These are phyloP conservation scores for Colletotrichum karsti DNA, from an alignment of 2,329 filamentous ascomycete genomes.

Conservation along the genomic window DNA sequence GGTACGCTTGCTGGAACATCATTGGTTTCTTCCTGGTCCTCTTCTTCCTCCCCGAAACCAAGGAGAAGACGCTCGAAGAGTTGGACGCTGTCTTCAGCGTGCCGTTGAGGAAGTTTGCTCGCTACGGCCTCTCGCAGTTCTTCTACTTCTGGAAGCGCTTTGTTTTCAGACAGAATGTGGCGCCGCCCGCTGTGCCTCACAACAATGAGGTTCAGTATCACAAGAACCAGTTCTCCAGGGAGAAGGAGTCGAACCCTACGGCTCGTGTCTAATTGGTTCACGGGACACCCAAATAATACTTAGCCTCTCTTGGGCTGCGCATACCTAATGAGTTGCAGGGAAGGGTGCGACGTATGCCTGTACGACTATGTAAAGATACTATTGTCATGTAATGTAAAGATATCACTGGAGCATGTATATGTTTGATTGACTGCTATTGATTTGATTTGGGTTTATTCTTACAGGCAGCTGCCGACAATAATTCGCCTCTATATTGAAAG, in stretches of 20 bases:
- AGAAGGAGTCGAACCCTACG: not conserved
- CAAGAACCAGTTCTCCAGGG: not conserved
- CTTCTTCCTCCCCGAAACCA: constrained; percentile 52
- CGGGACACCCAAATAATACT: not conserved
- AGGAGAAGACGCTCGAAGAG: constrained; percentile 54
- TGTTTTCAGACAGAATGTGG: constrained; percentile 28
- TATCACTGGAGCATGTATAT: no score
- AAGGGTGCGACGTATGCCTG: no score
- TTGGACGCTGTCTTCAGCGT: constrained; percentile 38
- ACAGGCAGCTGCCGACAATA: no score
- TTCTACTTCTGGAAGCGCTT: constrained; percentile 34
- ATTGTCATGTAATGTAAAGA: no score
- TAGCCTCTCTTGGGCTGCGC: not conserved
- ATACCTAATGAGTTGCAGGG: not conserved
- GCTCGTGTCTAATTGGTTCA: not conserved
- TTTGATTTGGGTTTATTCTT: no score
- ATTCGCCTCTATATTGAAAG: no score
- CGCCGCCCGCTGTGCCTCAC: constrained; percentile 22
- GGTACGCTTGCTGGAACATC: constrained; percentile 59
- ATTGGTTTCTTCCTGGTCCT: constrained; percentile 53
- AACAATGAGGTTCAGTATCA: not conserved
- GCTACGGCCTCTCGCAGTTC: constrained; percentile 34
- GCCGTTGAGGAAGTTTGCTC: not conserved
- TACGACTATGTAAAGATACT: no score
- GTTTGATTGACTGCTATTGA: no score